Evolutionary conservation across 2,329 filamentous ascomycete genomes (phyloP).

Genomic region (Trichoderma koningii): DNA sequence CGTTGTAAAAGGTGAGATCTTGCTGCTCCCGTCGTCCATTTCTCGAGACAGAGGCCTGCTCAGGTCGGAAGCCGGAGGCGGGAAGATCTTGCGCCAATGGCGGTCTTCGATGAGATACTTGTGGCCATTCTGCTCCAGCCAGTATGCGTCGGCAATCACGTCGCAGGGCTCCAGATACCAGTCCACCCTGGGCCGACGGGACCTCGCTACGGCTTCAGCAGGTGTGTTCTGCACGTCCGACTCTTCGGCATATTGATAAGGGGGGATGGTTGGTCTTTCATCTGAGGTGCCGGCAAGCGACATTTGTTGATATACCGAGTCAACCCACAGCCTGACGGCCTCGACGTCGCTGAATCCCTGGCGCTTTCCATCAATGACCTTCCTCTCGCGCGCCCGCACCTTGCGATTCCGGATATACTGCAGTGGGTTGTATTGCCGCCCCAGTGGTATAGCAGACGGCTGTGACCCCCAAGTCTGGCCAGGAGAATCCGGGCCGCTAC

Average conservation of each 20-base stretch:
- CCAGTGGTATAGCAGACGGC: conserved; percentile 48
- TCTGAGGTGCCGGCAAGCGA: conserved; percentile 35
- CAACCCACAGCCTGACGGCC: conserved; percentile 75
- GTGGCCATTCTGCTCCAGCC: conserved; percentile 81
- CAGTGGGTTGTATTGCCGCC: conserved; percentile 83
- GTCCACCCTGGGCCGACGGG: conserved; percentile 74
- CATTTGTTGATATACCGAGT: conserved; percentile 55
- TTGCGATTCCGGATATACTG: conserved; percentile 92
- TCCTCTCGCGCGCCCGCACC: conserved; percentile 76
- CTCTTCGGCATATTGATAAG: conserved; percentile 51
- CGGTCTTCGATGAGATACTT: conserved; percentile 80
- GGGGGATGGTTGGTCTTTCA: conserved; percentile 42
- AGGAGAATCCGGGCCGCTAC: conserved; percentile 49
- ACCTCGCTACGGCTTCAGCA: conserved; percentile 52
- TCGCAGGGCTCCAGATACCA: conserved; percentile 85
- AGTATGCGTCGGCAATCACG: conserved; percentile 85
- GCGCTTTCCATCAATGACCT: conserved; percentile 69
- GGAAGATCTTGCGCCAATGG: conserved; percentile 72
- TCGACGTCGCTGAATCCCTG: conserved; percentile 77
- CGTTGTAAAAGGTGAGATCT: conserved; percentile 34
- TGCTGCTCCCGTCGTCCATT: conserved; percentile 34
- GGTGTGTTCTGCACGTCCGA: conserved; percentile 47
- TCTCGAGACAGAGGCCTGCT: conserved; percentile 40
- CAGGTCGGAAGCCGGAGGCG: conserved; percentile 39
- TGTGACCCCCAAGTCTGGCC: conserved; percentile 31